Base-by-base conservation (phyloP, 352 stramenopile species). In the Pythium guiyangense region DNA sequence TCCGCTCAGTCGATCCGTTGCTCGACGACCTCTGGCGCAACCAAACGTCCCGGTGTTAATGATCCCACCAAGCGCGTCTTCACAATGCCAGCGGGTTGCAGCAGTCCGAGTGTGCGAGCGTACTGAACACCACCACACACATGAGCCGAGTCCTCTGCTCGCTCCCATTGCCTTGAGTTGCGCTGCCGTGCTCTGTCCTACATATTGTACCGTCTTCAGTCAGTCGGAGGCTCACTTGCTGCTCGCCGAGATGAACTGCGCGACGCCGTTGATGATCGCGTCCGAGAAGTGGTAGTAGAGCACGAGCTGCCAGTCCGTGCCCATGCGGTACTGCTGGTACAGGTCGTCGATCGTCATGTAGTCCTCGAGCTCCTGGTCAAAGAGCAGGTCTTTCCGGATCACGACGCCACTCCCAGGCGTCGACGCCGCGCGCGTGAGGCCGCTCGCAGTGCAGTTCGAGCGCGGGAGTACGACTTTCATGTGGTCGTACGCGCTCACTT, bases 251-350 rank as follows among this genome's bases (percentile, higher is more conserved):
- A 80, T 72, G 59, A 88, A 86, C 54, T 75, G 74, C 18, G 76
- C 80, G 27, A 89, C 75, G 8, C 76, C 74, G 52, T 88, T 88
- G 48, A 88, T 58, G 57, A 91, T 89, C 22, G 74, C 69, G 60
- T 74, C 77, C 10, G 81, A 90, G 59, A 92, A 92, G 57, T 92
- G 82, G 48, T 92, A 90, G 31, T 80, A 64, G 46, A 92, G 68
- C 25, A 80, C 70, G 42, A 92, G 64, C 52, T 92, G 72, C 82
- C 82, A 90, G 31, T 67, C 67, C 25, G 63, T 78, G 56, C 77
- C 76, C 70, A 81, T 84, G 49, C 68, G 74, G 61, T 90, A 92
- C 68, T 92, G 82, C 59, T 86, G 64, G 75, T 92, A 92, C 78
- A 92, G 84, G 75, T 90, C 82, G 56, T 76, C 71, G 54, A 92